Conservation (phyloP, 2,329 filamentous ascomycete genomes). For the Beauveria medogensis region DNA sequence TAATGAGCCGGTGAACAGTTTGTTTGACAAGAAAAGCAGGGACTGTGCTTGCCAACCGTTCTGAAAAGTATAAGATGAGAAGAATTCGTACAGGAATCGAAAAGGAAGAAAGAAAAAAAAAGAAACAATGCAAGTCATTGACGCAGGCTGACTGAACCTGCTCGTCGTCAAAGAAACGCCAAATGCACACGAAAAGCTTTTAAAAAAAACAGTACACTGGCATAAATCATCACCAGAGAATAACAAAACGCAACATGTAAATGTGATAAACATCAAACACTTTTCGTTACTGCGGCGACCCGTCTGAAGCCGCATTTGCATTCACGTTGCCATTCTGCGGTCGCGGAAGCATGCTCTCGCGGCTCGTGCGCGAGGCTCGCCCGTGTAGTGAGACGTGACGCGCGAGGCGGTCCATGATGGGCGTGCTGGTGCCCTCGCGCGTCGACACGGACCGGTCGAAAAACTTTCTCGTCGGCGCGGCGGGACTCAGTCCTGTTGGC, state of each 20-base stretch:
- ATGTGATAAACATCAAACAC: background rate
- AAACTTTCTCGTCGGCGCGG: slow-evolving; percentile 3
- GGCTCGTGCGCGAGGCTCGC: slow-evolving; percentile 26
- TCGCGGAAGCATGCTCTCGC: slow-evolving; percentile 47
- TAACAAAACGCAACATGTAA: background rate
- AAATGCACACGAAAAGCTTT: background rate
- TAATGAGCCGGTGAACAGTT: background rate
- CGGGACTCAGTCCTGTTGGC: slow-evolving; percentile 16
- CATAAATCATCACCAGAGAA: background rate
- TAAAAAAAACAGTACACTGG: background rate
- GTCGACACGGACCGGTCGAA: slow-evolving; percentile 8
- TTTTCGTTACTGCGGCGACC: background rate
- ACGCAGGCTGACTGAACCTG: background rate
- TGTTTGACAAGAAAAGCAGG: background rate
- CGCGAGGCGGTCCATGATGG: slow-evolving; percentile 24
- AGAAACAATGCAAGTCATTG: background rate
- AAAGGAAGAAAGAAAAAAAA: background rate
- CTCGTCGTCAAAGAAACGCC: slow-evolving; percentile 2
- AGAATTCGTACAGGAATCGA: slow-evolving; percentile 2
- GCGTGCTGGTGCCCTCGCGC: slow-evolving; percentile 11
- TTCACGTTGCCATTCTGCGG: slow-evolving; percentile 20
- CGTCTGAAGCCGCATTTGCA: background rate
- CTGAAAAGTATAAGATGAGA: background rate
- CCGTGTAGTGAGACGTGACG: slow-evolving; percentile 20
- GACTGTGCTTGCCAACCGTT: background rate